Percentiles rank a stretch among this genome's conserved stretches.
These are phyloP conservation scores for Paxillus rubicundulus DNA, from an alignment of 768 basidiomycete species.

Conservation along the genomic window DNA sequence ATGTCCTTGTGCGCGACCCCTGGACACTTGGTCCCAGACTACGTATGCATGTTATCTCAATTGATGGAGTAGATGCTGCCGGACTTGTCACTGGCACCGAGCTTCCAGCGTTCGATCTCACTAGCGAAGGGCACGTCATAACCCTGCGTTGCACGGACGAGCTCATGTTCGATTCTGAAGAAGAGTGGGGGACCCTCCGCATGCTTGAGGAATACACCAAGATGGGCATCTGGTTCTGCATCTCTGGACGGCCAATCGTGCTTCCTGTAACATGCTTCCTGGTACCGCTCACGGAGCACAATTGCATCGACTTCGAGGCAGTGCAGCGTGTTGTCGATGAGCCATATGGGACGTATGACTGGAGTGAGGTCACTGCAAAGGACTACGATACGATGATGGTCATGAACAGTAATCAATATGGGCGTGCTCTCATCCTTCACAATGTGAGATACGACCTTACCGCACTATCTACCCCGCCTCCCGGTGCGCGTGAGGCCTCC, in stretches of 20 bases:
- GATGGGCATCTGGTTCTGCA: constrained; percentile 57
- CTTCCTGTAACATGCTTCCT: constrained; percentile 59
- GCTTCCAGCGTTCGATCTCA: constrained; percentile 48
- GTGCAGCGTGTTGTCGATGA: constrained; percentile 50
- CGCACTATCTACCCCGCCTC: constrained; percentile 54
- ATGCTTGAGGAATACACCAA: constrained; percentile 67
- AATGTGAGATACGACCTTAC: constrained; percentile 64
- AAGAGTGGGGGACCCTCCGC: constrained; percentile 45
- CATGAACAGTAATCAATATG: constrained; percentile 52
- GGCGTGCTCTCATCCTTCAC: constrained; percentile 55
- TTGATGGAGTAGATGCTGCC: constrained; percentile 49
- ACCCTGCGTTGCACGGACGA: constrained; percentile 48
- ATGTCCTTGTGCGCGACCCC: constrained; percentile 61
- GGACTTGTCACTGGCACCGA: constrained; percentile 68
- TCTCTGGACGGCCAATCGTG: constrained; percentile 55
- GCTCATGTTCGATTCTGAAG: constrained; percentile 44
- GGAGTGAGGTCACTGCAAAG: constrained; percentile 49
- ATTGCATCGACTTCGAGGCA: constrained; percentile 54
- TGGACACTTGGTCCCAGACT: constrained; percentile 57
- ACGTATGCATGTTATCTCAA: constrained; percentile 61
- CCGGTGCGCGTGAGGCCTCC: constrained; percentile 47
- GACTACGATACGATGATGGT: constrained; percentile 53
- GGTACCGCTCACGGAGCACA: constrained; percentile 54
- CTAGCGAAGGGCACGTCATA: constrained; percentile 28
- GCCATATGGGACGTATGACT: constrained; percentile 52